Evolutionary conservation across 2,329 filamentous ascomycete genomes (phyloP), one percentile per base, ranked within the genome.

Genomic region (Xylaria arbuscula): DNA sequence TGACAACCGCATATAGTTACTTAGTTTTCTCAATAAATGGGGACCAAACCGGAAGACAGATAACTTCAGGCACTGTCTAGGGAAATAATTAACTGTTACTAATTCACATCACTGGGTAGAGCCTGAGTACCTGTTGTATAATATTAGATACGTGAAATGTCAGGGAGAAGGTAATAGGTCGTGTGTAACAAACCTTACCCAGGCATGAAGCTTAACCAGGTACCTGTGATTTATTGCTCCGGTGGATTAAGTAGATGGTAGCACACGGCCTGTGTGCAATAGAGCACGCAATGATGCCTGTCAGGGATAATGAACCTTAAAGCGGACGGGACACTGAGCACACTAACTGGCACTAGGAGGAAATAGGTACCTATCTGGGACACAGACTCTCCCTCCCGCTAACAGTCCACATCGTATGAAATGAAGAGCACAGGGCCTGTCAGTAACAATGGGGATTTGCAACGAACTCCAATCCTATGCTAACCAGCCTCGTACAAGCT

Each of bases 401-500:
- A n/a, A n/a, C n/a, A n/a, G n/a, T n/a, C n/a, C n/a, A n/a, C n/a
- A n/a, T n/a, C n/a, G n/a, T 28, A 28, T 45, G n/a, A 17, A 45
- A 15, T 22, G 9, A 36, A 38, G 17, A 19, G 19, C 10, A 17
- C 36, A 38, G n/a, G 42, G 40, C 22, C 38, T n/a, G 24, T 45
- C n/a, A 58, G 15, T 48, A n/a, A 8, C 6, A 19, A 32, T 15
- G 17, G 38, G 55, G 40, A 56, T 56, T 32, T 13, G 11, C 45
- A 38, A 32, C 19, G 40, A 42, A 36, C 19, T 17, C 15, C 32
- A 45, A 47, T 58, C 55, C 55, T 58, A 32, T 47, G 24, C 55
- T 47, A 58, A 58, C 55, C 55, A 34, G 24, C 55, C 55, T 58
- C 28, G 55, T 58, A 15, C 19, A 58, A 58, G 55, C 40, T 58